phyloP scores from a whole-genome alignment of 2,329 filamentous ascomycete species.

The Fusarium domesticum region DNA sequence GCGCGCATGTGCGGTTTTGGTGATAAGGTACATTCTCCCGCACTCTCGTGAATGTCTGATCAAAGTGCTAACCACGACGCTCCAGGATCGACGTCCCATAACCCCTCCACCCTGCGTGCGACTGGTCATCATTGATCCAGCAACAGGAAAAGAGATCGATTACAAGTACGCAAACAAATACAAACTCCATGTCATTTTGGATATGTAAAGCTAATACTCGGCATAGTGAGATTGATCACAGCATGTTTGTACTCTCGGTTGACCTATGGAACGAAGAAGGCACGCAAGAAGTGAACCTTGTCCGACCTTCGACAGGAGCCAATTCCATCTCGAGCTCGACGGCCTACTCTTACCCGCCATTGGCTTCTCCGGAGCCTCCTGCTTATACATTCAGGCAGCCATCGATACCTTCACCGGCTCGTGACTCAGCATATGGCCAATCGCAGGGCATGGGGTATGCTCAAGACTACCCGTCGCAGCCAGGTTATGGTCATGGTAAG shows the following conservation, averaged over 20 bases:
- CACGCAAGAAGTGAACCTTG: slow-evolving; percentile 62
- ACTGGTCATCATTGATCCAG: slow-evolving; percentile 71
- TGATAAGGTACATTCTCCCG: slow-evolving; percentile 70
- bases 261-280: slow-evolving; percentile 67
- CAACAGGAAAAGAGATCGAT: slow-evolving; percentile 76
- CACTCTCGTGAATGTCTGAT: not conserved
- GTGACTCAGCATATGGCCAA: slow-evolving; percentile 35
- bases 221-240: slow-evolving; percentile 37
- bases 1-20: slow-evolving; percentile 99
- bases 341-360: slow-evolving; percentile 65
- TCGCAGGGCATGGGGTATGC: slow-evolving; percentile 31
- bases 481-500: slow-evolving; percentile 35
- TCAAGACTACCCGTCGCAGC: slow-evolving; percentile 34
- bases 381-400: slow-evolving; percentile 33
- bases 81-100: slow-evolving; percentile 86
- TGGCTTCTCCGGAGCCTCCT: slow-evolving; percentile 40
- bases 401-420: slow-evolving; percentile 36
- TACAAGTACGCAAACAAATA: slow-evolving; percentile 60
- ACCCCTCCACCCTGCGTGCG: slow-evolving; percentile 91
- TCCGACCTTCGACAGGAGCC: slow-evolving; percentile 60
- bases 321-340: slow-evolving; percentile 81
- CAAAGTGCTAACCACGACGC: slow-evolving; percentile 6
- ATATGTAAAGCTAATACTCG: not conserved
- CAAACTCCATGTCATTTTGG: slow-evolving; percentile 4
- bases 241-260: slow-evolving; percentile 57